Evolutionary conservation across 257 asterid species (phyloP).

Genomic region (Scutellaria barbata): DNA sequence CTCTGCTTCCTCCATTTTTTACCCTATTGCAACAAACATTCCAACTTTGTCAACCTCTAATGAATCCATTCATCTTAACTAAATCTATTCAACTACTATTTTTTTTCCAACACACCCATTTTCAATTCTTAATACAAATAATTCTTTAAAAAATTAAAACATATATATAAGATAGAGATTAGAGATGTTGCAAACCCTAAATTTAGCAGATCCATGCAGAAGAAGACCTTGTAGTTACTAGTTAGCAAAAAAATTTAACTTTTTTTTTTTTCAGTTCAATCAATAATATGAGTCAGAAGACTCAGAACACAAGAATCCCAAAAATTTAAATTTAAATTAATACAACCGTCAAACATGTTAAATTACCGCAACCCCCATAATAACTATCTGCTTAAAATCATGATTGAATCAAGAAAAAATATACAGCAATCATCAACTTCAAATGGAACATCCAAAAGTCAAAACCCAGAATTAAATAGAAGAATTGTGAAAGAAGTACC

Average conservation of each 20-base stretch:
- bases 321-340: not conserved
- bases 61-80: too few relatives aligned
- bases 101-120: too few relatives aligned
- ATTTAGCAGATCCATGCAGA: slow-evolving; percentile 36
- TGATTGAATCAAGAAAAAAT: slow-evolving; percentile 16
- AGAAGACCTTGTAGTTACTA: slow-evolving; percentile 20
- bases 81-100: too few relatives aligned
- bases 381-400: not conserved
- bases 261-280: not conserved
- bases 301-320: not conserved
- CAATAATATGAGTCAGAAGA: too few relatives aligned
- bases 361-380: slow-evolving; percentile 9
- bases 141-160: not conserved
- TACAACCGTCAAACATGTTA: slow-evolving; percentile 10
- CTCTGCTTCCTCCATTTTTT: slow-evolving; percentile 58
- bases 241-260: slow-evolving; percentile 19
- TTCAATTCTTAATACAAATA: too few relatives aligned
- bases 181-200: not conserved
- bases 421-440: not conserved
- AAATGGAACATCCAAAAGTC: slow-evolving; percentile 1
- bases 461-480: slow-evolving; percentile 9
- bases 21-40: not conserved
- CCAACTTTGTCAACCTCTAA: slow-evolving; percentile 28
- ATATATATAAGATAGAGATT: not conserved
- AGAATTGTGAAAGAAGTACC: slow-evolving; percentile 12